phyloP scores from a whole-genome alignment of 1,284 basidiomycete genomes.

The Papiliotrema flavescens region DNA sequence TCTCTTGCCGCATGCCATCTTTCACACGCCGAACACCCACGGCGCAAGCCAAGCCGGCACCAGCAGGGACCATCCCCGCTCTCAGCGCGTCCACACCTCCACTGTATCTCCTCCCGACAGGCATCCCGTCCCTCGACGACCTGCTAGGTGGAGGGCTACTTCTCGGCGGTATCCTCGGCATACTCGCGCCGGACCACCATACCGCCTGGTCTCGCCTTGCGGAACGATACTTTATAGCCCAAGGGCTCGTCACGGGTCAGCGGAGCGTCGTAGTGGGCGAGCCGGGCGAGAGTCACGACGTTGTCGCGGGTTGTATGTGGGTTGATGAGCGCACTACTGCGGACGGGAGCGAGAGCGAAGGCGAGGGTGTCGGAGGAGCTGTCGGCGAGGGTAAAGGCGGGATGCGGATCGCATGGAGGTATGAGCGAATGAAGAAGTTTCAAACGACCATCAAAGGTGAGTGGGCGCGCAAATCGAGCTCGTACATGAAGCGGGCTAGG shows the following conservation, averaged over 20 bases:
- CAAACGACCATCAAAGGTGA: constrained; percentile 61
- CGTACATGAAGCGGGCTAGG: too few species aligned
- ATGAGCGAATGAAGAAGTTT: constrained; percentile 86
- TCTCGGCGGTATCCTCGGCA: constrained; percentile 66
- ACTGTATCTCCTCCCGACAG: constrained; percentile 72
- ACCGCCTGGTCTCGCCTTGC: constrained; percentile 82
- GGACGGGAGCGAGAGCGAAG: constrained; percentile 6
- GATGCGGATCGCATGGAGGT: constrained; percentile 87
- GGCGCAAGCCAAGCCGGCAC: constrained; percentile 23
- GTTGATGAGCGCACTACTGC: constrained; percentile 6
- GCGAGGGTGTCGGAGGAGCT: constrained; percentile 29
- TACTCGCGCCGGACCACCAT: constrained; percentile 76
- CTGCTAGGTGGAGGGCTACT: constrained; percentile 91
- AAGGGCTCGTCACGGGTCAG: constrained; percentile 74
- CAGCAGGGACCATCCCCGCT: constrained; percentile 58
- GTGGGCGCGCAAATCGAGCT: background rate
- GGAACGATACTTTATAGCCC: constrained; percentile 81
- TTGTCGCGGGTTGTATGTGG: constrained; percentile 78
- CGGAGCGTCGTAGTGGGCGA: constrained; percentile 61
- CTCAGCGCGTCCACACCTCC: constrained; percentile 61
- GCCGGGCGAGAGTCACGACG: constrained; percentile 49
- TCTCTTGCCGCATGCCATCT: background rate
- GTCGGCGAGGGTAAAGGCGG: constrained; percentile 48
- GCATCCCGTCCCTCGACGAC: constrained; percentile 92
- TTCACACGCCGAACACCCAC: background rate